Evolutionary conservation across 2,329 filamentous ascomycete genomes (phyloP), one percentile per base, ranked within the genome.

Genomic region (Diaporthe vaccinii): DNA sequence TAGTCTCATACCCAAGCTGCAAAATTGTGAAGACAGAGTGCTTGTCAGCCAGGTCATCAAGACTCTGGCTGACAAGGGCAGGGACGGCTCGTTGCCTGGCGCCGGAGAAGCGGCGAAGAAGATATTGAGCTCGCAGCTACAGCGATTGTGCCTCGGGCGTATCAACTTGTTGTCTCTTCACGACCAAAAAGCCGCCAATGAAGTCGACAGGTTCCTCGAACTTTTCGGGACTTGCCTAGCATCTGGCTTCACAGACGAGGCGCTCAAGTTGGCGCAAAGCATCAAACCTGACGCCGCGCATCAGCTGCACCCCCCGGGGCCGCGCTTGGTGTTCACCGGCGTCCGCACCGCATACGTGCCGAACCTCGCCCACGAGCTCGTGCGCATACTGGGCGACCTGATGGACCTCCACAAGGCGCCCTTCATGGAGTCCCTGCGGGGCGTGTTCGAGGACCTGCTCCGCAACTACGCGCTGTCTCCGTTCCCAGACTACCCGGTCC

Each of bases 381-480:
- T 70, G 17, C 39, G 8, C 28, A 17, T 8, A 0, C 36, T 70
- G n/a, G 68, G 68, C 4, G 28, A 46, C 4, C 36, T 70, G 9
- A 8, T 31, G 25, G 55, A 10, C 2, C 9, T 14, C 25, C 20
- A 58, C 20, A 12, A 15, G 22, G 36, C 57, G 4, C 57, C 58
- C 1, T 55, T 73, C 49, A 57, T 41, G 31, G 71, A 73, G 34
- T 55, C 71, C n/a, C 44, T 41, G 6, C 58, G 58, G 17, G 20
- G 31, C n/a, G 0, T 57, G 57, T 55, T 67, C 34, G 58, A 65
- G 58, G 2, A 57, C 46, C 58, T 73, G 2, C 44, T 73, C n/a
- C 71, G 71, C 17, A 46, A 53, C 49, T 73, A 73, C 20, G 49
- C 49, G 10, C 44, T 73, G 2, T 9, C 20, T 2, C 44, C 44